Evolutionary conservation across 83 land plant species (phyloP), one percentile per base, ranked within the genome.

Genomic region (Isoetes engelmannii): DNA sequence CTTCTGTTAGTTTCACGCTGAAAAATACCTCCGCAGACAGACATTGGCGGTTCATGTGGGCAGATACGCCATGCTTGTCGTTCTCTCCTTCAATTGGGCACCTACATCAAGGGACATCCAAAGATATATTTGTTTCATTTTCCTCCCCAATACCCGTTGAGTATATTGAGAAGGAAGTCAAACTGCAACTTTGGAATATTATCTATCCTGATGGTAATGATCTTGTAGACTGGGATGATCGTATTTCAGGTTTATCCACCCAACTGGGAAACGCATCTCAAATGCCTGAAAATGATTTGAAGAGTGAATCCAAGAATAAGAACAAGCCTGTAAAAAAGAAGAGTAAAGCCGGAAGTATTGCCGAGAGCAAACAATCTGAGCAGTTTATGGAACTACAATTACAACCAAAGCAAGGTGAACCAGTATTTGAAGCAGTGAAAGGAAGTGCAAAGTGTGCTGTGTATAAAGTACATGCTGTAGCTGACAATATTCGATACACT

Each of bases 21-120:
- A 61, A 59, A 50, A 77, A 77, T 44, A 72, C 70, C 19, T 20
- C 64, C 47, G 10, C 47, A 15, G 72, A 72, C 58, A 77, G 60
- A 47, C 76, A 77, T 48, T 77, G 71, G 77, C 71, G 72, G 13
- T 77, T 73, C 68, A 72, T 61, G 4, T 77, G 80, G 80, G 66
- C 71, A 47, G 64, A 50, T 7, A 50, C 68, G 5, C 56, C 69
- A 19, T 59, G 44, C 44, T 45, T 77, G 12, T 68, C 9, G 5
- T 73, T 77, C 48, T 18, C 61, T 13, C 80, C 80, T 20, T 65
- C 72, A 17, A 55, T 74, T 5, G 80, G 80, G 7, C 77, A 77
- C 9, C 65, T 77, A 5, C 77, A 74, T 67, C 72, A 65, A 44
- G 65, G 71, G 28, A 64, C 78, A 20, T 59, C 56, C 12, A 73